Percentiles rank a stretch among this genome's conserved stretches.
Evolutionary conservation across 257 asterid genomes (phyloP).

Genomic region (Phtheirospermum japonicum): DNA sequence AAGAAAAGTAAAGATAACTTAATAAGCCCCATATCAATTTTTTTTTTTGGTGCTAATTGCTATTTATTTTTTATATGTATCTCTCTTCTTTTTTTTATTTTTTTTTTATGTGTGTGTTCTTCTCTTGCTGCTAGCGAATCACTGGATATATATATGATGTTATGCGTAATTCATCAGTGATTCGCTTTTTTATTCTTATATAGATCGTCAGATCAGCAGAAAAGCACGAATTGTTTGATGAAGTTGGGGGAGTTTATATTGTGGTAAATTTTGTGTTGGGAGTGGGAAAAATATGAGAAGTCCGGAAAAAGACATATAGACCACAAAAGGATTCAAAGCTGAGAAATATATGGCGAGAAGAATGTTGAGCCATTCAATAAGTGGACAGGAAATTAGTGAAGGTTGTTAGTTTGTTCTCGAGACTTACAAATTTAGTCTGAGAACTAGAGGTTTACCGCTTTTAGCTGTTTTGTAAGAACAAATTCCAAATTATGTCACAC

Average conservation of each 20-base stretch:
- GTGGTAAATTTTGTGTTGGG: neutral
- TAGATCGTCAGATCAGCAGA: neutral
- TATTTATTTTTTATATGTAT: neutral
- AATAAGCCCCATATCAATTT: constrained; percentile 20
- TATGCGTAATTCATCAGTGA: constrained; percentile 30
- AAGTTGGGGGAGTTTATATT: neutral
- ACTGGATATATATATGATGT: constrained; percentile 28
- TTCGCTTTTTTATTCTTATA: constrained; percentile 23
- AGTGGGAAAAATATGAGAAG: no score
- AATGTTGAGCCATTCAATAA: neutral
- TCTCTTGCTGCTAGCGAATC: constrained; percentile 32
- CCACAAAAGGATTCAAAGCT: neutral
- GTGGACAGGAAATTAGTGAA: no score
- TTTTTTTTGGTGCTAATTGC: neutral
- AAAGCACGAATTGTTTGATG: constrained; percentile 10
- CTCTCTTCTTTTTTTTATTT: no score
- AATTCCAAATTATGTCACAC: neutral
- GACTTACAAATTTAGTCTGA: neutral
- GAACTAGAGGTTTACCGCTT: neutral
- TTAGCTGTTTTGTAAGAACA: neutral
- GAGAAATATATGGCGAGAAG: neutral
- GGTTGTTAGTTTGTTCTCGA: no score
- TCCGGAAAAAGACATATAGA: neutral
- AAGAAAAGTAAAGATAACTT: constrained; percentile 22
- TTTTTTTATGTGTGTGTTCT: neutral